These are phyloP conservation scores for Chenopodium quinoa DNA, from an alignment of 148 eudicot genomes.

Conservation along the genomic window DNA sequence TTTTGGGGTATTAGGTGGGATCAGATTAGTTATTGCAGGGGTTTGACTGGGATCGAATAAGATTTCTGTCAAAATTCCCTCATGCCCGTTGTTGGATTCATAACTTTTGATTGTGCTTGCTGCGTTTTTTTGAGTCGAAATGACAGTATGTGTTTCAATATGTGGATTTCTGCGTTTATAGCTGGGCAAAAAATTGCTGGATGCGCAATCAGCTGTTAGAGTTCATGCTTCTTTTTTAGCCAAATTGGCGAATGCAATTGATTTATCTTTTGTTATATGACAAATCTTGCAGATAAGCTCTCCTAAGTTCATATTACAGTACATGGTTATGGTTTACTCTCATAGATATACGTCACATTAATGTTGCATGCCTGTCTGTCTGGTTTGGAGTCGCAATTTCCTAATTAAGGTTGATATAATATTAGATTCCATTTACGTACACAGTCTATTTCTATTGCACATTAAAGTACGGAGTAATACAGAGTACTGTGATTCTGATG, in stretches of 20 bases:
- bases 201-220: slow-evolving; percentile 9
- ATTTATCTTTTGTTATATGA: background rate
- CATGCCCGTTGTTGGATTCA: slow-evolving; percentile 7
- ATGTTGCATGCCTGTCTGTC: no score
- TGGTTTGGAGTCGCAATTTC: no score
- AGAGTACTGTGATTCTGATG: no score
- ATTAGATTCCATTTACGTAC: no score
- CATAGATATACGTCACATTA: no score
- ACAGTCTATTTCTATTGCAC: no score
- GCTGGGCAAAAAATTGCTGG: slow-evolving; percentile 4
- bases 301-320: no score
- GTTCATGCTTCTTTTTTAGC: background rate
- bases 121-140: slow-evolving; percentile 20
- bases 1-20: slow-evolving; percentile 13
- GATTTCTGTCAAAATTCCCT: slow-evolving; percentile 9
- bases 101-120: slow-evolving; percentile 10
- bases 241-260: slow-evolving; percentile 9
- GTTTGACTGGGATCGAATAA: slow-evolving; percentile 19
- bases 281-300: no score
- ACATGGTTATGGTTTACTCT: no score
- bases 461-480: no score
- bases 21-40: slow-evolving; percentile 5
- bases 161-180: slow-evolving; percentile 1
- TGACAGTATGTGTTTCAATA: slow-evolving; percentile 14
- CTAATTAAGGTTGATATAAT: no score